Evolutionary conservation across 2,329 filamentous ascomycete genomes (phyloP), one percentile per base, ranked within the genome.

Genomic region (Magnaporthiopsis rhizophila): DNA sequence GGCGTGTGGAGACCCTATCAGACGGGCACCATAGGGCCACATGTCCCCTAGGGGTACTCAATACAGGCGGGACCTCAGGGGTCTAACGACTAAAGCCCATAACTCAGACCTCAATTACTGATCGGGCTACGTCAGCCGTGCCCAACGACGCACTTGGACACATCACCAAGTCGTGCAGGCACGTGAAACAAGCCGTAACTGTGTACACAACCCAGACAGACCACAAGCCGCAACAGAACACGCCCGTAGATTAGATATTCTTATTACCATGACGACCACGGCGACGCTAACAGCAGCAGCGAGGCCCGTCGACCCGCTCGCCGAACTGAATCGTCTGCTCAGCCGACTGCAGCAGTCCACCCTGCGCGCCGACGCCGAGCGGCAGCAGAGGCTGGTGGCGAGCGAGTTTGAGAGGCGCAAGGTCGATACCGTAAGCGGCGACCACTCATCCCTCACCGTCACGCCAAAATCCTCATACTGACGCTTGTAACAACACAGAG

Each of bases 381-480:
- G 83, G 62, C 84, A 87, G 72, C 77, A 76, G 59, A 77, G 83
- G 61, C 76, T 90, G 60, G 80, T 84, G 64, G 78, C 79, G 36
- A 90, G 84, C 68, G 85, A 84, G 70, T 88, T 86, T 71, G 89
- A 91, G 76, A 82, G 90, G 66, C 81, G 82, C 67, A 85, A 83
- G 70, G 80, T 82, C 36, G 77, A 77, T 68, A 80, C 81, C 68
- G 83, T 86, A 78, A 67, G 73, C 11, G 57, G 5, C 56, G 12
- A 12, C n/a, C 9, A 12, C 7, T 24, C 15, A 2, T 26, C 21
- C 18, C 28, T 11, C 24, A 1, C n/a, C 15, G 38, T 12, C 8
- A 53, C 24, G 21, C 45, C n/a, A 36, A 53, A 53, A 21, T 7
- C 5, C 45, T 21, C 45, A 21, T 21, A 26, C 57, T 58, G 6